A percentile compares a stretch with the other conserved stretches of the same genome.
These are phyloP conservation scores for Parathielavia hyrcaniae DNA, from an alignment of 495 filamentous ascomycete genomes.

Conservation along the genomic window DNA sequence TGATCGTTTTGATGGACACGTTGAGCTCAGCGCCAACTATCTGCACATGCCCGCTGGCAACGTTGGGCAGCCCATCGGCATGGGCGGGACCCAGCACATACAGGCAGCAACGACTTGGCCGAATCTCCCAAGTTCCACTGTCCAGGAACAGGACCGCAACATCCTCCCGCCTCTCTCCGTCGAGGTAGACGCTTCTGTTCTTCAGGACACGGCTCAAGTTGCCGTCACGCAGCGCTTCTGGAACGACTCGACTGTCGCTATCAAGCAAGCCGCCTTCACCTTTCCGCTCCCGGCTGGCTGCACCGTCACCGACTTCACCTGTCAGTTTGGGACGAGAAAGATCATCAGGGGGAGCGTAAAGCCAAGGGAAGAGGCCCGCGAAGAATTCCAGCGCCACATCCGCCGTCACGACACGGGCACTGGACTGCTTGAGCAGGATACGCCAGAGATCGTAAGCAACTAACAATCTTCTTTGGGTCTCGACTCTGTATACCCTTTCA, in stretches of 20 bases:
- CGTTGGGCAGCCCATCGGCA: neutral
- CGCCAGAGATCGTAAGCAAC: constrained; percentile 17
- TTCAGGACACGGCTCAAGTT: constrained; percentile 18
- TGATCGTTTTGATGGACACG: no score
- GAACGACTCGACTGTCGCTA: constrained; percentile 15
- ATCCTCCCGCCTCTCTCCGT: constrained; percentile 19
- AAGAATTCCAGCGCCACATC: constrained; percentile 13
- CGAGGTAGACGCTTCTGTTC: constrained; percentile 15
- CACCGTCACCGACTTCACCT: constrained; percentile 18
- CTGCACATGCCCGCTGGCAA: neutral
- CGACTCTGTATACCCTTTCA: no score
- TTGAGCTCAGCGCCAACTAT: no score
- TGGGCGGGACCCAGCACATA: no score
- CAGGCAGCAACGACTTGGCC: neutral
- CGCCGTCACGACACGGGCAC: constrained; percentile 7
- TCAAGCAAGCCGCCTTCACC: constrained; percentile 20
- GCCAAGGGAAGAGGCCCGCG: constrained; percentile 17
- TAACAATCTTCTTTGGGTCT: no score
- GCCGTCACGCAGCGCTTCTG: constrained; percentile 17
- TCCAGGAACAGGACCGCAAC: constrained; percentile 11
- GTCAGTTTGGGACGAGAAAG: constrained; percentile 13
- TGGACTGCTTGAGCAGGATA: constrained; percentile 17
- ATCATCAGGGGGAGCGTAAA: constrained; percentile 17
- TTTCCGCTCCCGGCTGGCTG: constrained; percentile 20
- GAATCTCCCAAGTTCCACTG: constrained; percentile 2